phyloP scores from a whole-genome alignment of 441 rosid genomes.

The Adansonia grandidieri region DNA sequence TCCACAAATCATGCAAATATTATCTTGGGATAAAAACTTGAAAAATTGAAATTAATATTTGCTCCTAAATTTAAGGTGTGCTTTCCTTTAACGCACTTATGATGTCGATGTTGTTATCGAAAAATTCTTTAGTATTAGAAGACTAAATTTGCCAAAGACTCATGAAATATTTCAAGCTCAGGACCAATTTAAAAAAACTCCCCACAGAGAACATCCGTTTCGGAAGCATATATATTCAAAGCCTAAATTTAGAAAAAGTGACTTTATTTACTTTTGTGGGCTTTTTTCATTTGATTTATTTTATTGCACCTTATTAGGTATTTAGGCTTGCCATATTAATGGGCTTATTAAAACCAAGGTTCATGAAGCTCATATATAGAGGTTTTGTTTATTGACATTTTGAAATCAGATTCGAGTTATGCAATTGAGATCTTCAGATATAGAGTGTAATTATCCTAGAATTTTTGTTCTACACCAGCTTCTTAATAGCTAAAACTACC shows the following conservation, averaged over 20 bases:
- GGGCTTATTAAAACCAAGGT: too few relatives aligned
- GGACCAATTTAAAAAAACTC: not conserved
- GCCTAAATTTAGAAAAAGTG: not conserved
- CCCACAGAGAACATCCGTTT: not conserved
- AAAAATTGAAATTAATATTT: not conserved
- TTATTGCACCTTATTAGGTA: too few relatives aligned
- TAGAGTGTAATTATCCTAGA: not conserved
- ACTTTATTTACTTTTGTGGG: too few relatives aligned
- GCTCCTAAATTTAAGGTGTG: not conserved
- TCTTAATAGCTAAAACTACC: not conserved
- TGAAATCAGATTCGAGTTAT: too few relatives aligned
- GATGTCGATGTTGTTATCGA: not conserved
- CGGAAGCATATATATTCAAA: not conserved
- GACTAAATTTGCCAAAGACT: not conserved
- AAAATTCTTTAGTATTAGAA: not conserved
- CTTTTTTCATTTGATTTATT: too few relatives aligned
- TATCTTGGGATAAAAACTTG: not conserved
- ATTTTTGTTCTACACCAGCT: not conserved
- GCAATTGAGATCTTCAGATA: too few relatives aligned
- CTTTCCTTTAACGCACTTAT: not conserved
- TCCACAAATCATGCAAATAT: not conserved
- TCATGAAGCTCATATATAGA: too few relatives aligned
- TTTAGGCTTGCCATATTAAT: too few relatives aligned
- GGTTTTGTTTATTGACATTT: too few relatives aligned
- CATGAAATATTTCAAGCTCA: not conserved